Conservation (phyloP, 768 basidiomycete species). For the Pleurotus citrinopileatus region DNA sequence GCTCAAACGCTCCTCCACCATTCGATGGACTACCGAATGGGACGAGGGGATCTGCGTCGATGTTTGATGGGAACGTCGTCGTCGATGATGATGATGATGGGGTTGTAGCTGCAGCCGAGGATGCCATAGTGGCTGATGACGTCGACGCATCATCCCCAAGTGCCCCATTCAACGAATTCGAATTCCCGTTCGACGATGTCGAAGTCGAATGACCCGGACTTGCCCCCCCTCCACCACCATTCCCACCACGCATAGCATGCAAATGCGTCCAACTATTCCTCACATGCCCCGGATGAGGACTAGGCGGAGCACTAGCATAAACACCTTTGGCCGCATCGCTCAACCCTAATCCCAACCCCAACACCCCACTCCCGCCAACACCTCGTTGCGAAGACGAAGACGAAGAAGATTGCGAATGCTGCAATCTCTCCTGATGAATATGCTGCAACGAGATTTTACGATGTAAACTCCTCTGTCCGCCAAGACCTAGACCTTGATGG, state of each 20-base stretch:
- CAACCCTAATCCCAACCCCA: background rate
- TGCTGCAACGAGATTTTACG: slow-evolving; percentile 8
- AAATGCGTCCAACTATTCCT: slow-evolving; percentile 3
- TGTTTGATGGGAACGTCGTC: slow-evolving; percentile 3
- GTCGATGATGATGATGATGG: too few relatives aligned
- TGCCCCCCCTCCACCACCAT: too few relatives aligned
- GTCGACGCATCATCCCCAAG: slow-evolving; percentile 6
- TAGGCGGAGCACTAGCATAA: slow-evolving; percentile 6
- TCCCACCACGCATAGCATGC: slow-evolving; percentile 3
- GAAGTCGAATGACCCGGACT: too few relatives aligned
- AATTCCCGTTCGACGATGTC: too few relatives aligned
- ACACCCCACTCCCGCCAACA: too few relatives aligned
- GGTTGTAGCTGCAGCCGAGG: too few relatives aligned
- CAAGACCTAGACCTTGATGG: background rate
- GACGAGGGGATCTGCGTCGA: background rate
- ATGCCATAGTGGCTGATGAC: too few relatives aligned
- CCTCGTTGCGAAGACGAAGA: too few relatives aligned
- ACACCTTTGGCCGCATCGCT: slow-evolving; percentile 1
- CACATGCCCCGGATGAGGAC: slow-evolving; percentile 8
- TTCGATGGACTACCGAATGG: too few relatives aligned
- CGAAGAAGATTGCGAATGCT: too few relatives aligned
- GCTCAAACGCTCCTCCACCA: too few relatives aligned
- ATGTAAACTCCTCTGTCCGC: background rate
- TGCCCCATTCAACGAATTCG: slow-evolving; percentile 6
- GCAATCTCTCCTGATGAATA: slow-evolving; percentile 4